Evolutionary conservation across 306 rosid genomes (phyloP), one percentile per base, ranked within the genome.

Genomic region (Vigna reflexopilosa): DNA sequence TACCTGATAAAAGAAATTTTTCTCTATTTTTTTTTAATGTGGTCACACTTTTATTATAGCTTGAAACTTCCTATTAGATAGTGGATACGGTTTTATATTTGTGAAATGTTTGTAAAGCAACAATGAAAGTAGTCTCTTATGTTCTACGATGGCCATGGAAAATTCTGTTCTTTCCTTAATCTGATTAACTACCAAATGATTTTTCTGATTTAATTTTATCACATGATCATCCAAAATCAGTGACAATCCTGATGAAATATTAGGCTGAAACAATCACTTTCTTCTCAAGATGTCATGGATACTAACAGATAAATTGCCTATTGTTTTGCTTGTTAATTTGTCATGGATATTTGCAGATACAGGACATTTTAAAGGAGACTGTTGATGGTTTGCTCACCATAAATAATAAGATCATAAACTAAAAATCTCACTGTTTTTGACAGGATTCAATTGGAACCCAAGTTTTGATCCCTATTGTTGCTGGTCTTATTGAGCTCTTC

Each of bases 401-500:
- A 42, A 70, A 17, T 49, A 36, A 65, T 38, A 38, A 42, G 16
- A 63, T 74, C 80, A 75, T 57, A 40, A 72, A 42, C 75, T 76
- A 57, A 24, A 30, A 62, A 34, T 44, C 48, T 20, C 48, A 58
- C 26, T 34, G 30, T 75, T 74, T 74, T 68, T 80, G 59, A 72
- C 86, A 91, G 97, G 91, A 84, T 54, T 70, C 70, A 51, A 45
- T 56, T 11, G 97, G 94, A 84, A 90, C 96, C 2, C 90, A 81
- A 84, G 96, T 87, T 63, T 81, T 90, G 70, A 82, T 94, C 64
- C 97, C 97, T 3, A 73, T 90, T 67, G 55, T 76, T 62, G 93
- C 84, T 47, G 98, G 97, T 19, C 90, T 94, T 51, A 64, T 92
- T 15, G 98, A 94, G 89, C 90, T 94, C 76, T 94, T 84, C 85